Conservation (phyloP, 164 flowering plant genomes). For the Paratinospora sagittata region DNA sequence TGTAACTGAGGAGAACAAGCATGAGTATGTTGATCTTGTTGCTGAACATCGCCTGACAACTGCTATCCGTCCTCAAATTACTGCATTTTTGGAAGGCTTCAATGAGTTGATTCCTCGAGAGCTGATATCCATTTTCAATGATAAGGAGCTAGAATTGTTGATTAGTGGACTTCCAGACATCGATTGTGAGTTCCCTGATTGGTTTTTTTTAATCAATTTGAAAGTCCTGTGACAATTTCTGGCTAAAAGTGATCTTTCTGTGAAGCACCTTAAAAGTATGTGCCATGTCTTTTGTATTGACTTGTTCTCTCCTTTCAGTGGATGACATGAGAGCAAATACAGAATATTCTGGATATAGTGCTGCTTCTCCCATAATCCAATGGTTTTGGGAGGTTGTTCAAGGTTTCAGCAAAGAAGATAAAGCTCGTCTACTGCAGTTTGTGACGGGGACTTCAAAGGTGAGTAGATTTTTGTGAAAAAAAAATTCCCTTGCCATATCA, state of each 20-base stretch:
- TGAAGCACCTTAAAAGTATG: neutral
- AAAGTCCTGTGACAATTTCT: neutral
- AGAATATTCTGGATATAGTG: slow-evolving; percentile 88
- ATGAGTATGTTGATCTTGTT: slow-evolving; percentile 87
- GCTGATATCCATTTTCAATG: slow-evolving; percentile 80
- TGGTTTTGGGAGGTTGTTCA: slow-evolving; percentile 99
- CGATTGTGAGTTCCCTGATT: slow-evolving; percentile 60
- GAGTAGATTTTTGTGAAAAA: no score
- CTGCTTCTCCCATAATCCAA: slow-evolving; percentile 85
- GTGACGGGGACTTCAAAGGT: slow-evolving; percentile 99
- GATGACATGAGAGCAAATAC: slow-evolving; percentile 96
- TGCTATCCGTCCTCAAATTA: slow-evolving; percentile 97
- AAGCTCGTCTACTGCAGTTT: slow-evolving; percentile 93
- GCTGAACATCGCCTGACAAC: slow-evolving; percentile 89
- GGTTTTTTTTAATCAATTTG: neutral
- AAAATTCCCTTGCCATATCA: neutral
- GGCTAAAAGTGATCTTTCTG: neutral
- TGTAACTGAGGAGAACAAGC: slow-evolving; percentile 95
- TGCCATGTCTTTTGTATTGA: neutral
- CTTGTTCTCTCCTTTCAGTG: slow-evolving; percentile 41
- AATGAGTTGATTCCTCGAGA: slow-evolving; percentile 75
- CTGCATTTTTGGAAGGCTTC: slow-evolving; percentile 95
- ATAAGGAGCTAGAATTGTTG: slow-evolving; percentile 86
- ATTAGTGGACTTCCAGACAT: slow-evolving; percentile 98
- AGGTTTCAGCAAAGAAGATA: slow-evolving; percentile 92